These are phyloP conservation scores for Ogataea corticis DNA, from an alignment of 805 yeast species.

Conservation along the genomic window DNA sequence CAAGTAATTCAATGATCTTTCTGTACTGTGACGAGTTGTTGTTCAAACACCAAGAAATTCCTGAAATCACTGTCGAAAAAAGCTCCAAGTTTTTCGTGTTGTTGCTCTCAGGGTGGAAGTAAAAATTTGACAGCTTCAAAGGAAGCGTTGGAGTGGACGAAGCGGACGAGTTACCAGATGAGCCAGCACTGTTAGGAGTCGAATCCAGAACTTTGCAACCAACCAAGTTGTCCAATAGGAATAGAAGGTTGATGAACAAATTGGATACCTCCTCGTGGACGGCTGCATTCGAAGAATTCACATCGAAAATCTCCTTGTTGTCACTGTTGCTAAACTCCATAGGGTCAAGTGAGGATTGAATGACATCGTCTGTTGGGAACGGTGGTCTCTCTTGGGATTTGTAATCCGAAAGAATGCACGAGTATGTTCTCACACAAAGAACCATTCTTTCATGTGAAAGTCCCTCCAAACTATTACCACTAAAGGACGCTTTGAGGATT, in stretches of 20 bases:
- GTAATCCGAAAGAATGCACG: conserved; percentile 66
- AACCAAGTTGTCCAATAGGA: conserved; percentile 58
- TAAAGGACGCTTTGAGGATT: conserved; percentile 60
- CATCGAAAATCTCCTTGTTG: conserved; percentile 44
- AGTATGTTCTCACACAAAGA: conserved; percentile 69
- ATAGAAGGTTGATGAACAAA: conserved; percentile 53
- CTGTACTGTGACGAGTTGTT: conserved; percentile 53
- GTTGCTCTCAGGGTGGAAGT: conserved; percentile 36
- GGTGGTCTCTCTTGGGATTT: conserved; percentile 59
- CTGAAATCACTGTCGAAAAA: conserved; percentile 67
- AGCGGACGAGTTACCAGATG: conserved; percentile 22
- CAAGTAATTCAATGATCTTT: conserved; percentile 69
- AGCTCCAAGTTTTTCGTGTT: conserved; percentile 49
- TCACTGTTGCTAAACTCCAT: conserved; percentile 33
- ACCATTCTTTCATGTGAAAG: conserved; percentile 69
- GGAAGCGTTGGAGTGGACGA: conserved; percentile 29
- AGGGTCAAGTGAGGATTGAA: conserved; percentile 36
- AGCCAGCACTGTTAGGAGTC: conserved; percentile 13
- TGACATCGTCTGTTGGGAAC: conserved; percentile 64
- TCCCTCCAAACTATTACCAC: conserved; percentile 58
- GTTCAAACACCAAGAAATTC: conserved; percentile 70
- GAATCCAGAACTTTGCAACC: conserved; percentile 41
- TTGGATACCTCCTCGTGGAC: conserved; percentile 73
- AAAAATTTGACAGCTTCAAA: conserved; percentile 42
- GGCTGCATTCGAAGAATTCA: conserved; percentile 45